These are phyloP conservation scores for Aspergillus quadricinctus DNA, from an alignment of 2,329 filamentous ascomycete genomes.

Conservation along the genomic window DNA sequence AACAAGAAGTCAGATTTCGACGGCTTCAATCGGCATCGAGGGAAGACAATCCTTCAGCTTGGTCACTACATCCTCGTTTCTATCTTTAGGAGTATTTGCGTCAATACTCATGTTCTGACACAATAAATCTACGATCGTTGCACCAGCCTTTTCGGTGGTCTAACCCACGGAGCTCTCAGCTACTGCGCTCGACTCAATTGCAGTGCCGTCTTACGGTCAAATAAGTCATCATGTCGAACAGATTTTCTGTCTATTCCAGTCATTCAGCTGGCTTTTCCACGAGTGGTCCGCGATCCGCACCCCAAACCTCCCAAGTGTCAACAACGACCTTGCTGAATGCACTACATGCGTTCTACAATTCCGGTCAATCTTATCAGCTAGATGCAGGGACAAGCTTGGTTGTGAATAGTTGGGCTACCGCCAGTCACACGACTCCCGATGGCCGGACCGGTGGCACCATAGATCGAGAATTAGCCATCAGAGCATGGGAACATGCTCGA, in stretches of 20 bases:
- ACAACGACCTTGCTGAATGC: conserved; percentile 90
- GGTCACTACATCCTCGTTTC: background rate
- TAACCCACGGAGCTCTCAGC: background rate
- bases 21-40: background rate
- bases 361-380: conserved; percentile 75
- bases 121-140: conserved; percentile 30
- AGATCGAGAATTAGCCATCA: conserved; percentile 69
- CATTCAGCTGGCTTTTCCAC: conserved; percentile 53
- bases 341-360: conserved; percentile 82
- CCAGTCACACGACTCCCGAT: conserved; percentile 64
- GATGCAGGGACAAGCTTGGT: conserved; percentile 88
- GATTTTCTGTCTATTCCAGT: conserved; percentile 59
- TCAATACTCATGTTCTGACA: conserved; percentile 22
- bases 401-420: conserved; percentile 93
- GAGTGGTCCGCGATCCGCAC: conserved; percentile 52
- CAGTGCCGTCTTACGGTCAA: background rate
- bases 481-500: conserved; percentile 94
- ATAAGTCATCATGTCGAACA: conserved; percentile 52
- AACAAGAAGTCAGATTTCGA: background rate
- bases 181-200: background rate
- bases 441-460: conserved; percentile 71
- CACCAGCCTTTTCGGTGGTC: background rate
- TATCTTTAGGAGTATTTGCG: background rate
- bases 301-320: conserved; percentile 74
- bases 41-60: background rate